These are phyloP conservation scores for Chaetomium sp. DNA, from an alignment of 2,329 filamentous ascomycete genomes.

Conservation along the genomic window DNA sequence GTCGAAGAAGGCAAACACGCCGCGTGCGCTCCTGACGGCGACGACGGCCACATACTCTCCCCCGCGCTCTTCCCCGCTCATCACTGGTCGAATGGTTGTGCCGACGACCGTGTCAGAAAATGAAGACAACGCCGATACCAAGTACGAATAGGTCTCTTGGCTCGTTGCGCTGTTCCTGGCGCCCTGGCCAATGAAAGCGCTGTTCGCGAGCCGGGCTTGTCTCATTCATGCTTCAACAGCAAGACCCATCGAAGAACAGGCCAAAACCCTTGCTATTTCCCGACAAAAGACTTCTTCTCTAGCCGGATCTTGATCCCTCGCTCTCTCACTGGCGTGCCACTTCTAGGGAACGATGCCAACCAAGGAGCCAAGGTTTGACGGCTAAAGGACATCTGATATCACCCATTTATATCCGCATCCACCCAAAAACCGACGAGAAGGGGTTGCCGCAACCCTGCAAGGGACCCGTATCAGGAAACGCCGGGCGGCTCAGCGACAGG, in stretches of 20 bases:
- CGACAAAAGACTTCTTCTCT: conserved; percentile 1
- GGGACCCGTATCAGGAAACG: conserved; percentile 21
- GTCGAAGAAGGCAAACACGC: background rate
- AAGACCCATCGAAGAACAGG: conserved; percentile 13
- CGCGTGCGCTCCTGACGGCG: background rate
- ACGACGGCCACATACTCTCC: background rate
- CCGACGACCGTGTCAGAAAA: no score
- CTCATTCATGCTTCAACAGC: conserved; percentile 11
- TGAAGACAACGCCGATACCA: no score
- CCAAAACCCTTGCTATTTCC: conserved; percentile 14
- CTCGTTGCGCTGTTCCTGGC: background rate
- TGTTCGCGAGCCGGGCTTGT: background rate
- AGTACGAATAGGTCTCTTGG: no score
- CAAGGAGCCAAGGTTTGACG: conserved; percentile 7
- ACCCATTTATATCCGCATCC: conserved; percentile 21
- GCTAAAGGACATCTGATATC: conserved; percentile 19
- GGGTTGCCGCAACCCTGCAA: conserved; percentile 16
- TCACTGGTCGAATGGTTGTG: background rate
- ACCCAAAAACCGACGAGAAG: conserved; percentile 13
- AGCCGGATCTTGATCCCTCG: conserved; percentile 16
- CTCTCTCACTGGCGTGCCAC: conserved; percentile 15
- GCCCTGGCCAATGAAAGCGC: conserved; percentile 12
- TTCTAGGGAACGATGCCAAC: conserved; percentile 13
- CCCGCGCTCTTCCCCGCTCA: background rate
- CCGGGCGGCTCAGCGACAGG: conserved; percentile 17